Evolutionary conservation across 1,284 basidiomycete genomes (phyloP).

Genomic region (Austropuccinia psidii): DNA sequence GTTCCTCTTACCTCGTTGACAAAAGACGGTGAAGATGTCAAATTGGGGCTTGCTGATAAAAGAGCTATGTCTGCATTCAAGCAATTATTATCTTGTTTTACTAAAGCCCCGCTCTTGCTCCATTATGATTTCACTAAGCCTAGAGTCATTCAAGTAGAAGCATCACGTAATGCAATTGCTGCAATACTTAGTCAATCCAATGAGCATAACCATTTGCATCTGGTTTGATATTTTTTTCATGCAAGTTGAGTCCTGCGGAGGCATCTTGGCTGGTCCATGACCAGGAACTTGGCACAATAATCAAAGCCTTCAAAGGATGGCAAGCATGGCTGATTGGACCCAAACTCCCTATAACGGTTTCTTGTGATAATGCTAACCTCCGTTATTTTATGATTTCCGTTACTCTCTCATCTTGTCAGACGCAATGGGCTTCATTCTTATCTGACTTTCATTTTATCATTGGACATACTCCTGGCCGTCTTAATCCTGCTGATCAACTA

Average conservation of each 20-base stretch:
- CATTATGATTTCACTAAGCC: slow-evolving; percentile 12
- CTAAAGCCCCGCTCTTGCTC: not conserved
- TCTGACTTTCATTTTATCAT: not conserved
- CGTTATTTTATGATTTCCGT: not conserved
- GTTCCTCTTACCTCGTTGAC: not conserved
- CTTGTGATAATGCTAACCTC: not conserved
- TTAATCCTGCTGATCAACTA: not conserved
- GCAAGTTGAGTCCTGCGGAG: not conserved
- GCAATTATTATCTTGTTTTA: not conserved
- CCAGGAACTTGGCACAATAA: not conserved
- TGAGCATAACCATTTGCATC: not conserved
- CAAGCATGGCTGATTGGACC: not conserved
- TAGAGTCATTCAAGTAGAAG: not conserved
- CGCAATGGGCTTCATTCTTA: not conserved
- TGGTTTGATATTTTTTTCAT: not conserved
- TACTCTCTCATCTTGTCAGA: too few species aligned
- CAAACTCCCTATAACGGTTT: not conserved
- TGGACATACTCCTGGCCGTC: not conserved
- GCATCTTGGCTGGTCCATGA: not conserved
- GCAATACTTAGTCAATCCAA: not conserved
- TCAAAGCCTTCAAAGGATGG: not conserved
- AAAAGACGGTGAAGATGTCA: not conserved
- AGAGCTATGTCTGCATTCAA: not conserved
- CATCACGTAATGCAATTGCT: slow-evolving; percentile 4
- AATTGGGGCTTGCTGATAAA: slow-evolving; percentile 32